Evolutionary conservation across 345 rosid genomes (phyloP), one percentile per base, ranked within the genome.

Genomic region (Linum usitatissimum): DNA sequence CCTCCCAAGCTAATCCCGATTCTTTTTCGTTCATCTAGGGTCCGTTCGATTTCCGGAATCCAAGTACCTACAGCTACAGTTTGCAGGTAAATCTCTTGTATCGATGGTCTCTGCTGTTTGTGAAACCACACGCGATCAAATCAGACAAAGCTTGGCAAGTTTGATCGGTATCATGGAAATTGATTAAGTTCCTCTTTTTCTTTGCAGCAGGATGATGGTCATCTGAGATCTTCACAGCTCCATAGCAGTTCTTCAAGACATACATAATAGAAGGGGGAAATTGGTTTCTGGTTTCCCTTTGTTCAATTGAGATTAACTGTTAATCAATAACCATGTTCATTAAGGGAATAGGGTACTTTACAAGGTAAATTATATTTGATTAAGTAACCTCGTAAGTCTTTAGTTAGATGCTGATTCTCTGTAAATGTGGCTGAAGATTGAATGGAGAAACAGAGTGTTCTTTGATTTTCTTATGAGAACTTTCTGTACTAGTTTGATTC

Each of bases 211-310:
- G 90, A 80, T 59, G 83, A 86, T 45, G 64, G 75, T 23, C 79
- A 82, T 67, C 67, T 86, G 76, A 82, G 90, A 75, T 68, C 87
- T 60, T 58, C 83, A 18, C 85, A 80, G 61, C 51, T 86, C 71
- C 83, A 82, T 60, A 76, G 86, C 39, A 75, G 73, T 71, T 68
- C 81, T 65, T 72, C 87, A 55, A 81, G 87, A 71, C 84, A 77
- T 66, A 66, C 73, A 48, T 73, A 60, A 67, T 14, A 64, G 64
- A 30, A 10, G 2, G 6, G 48, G 13, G 48, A 40, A 40, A 40
- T 12, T 40, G 48, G 48, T 40, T 40, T 23, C 28, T 40, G 48
- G 48, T 40, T 40, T 23, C 28, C 48, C 48, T 13, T 45, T 6
- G 51, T 45, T 45, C 17, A 45, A 7, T 45, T 45, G 17, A 45